Percentiles rank a stretch among this genome's conserved stretches.
Evolutionary conservation across 495 filamentous ascomycete genomes (phyloP).

Genomic region (Xylaria scruposa): DNA sequence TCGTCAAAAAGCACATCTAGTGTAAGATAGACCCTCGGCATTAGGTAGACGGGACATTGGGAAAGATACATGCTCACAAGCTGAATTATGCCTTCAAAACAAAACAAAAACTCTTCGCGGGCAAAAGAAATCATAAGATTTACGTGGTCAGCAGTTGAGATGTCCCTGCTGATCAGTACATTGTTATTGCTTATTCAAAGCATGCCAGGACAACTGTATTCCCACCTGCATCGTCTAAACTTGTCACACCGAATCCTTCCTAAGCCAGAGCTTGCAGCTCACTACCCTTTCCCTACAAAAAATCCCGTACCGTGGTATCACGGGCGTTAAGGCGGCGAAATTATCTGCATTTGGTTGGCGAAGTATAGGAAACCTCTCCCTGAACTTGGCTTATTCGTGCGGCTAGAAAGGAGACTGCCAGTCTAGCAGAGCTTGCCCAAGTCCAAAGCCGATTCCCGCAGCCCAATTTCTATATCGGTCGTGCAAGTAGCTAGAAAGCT

Average conservation of each 20-base stretch:
- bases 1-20: background rate
- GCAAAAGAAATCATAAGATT: slow-evolving; percentile 3
- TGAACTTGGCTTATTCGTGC: background rate
- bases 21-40: background rate
- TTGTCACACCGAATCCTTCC: slow-evolving; percentile 18
- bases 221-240: slow-evolving; percentile 5
- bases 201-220: slow-evolving; percentile 3
- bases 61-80: background rate
- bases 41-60: background rate
- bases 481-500: background rate
- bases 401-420: background rate
- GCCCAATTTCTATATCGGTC: background rate
- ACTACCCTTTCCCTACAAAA: background rate
- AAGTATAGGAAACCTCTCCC: background rate
- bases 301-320: background rate
- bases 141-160: slow-evolving; percentile 6
- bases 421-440: slow-evolving; percentile 15
- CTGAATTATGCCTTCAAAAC: background rate
- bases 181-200: background rate
- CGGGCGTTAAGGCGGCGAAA: background rate
- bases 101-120: background rate
- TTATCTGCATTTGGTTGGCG: background rate
- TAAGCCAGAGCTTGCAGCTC: background rate
- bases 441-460: background rate
- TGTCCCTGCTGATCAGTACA: slow-evolving; percentile 5